Evolutionary conservation across 2,329 filamentous ascomycete species (phyloP), one percentile per base, ranked within the genome.

Genomic region (Neonectria hederae): DNA sequence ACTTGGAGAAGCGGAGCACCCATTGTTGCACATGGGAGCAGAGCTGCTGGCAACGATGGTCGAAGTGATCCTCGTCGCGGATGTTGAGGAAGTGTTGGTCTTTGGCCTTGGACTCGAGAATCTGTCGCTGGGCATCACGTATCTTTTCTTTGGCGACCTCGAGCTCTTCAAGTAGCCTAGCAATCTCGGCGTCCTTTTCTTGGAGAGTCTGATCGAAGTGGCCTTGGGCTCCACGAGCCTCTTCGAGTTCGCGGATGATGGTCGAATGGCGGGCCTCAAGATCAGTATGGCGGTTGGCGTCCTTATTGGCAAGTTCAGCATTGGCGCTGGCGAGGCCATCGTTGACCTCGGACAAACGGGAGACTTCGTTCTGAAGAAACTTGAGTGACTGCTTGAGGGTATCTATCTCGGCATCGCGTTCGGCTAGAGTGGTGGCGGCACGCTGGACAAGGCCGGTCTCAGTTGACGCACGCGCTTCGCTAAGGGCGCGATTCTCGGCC

Each of bases 1-100:
- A 96, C 78, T 98, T 98, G 72, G 94, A 97, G 83, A 99, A 99
- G 75, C 96, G 92, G 71, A 97, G 83, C 54, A 99, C 94, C 96
- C 96, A 99, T 81, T 97, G 94, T 78, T 97, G 94, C 45, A 97
- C 93, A 77, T 97, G 94, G 72, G 95, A 92, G 80, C 94, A 99
- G 48, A 99, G 89, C 79, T 97, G 92, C 78, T 97, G 94, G 77
- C 96, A 99, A 45, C 94, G 92, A 73, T 89, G 89, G 75, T 97
- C 94, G 76, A 99, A 98, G 83, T 97, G 94, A 80, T 97, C 94
- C 78, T 97, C 94, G 75, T 97, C 94, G 69, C 88, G 89, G 66
- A 94, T 84, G 53, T 87, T 87, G 67, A 98, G 89, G 81, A 97
- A 95, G 69, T 92, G 83, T 63, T 81, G 88, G 72, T 93, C 90